A percentile compares a stretch with the other conserved stretches of the same genome.
phyloP scores from a whole-genome alignment of 352 stramenopile species.

The Plasmopara viticola region DNA sequence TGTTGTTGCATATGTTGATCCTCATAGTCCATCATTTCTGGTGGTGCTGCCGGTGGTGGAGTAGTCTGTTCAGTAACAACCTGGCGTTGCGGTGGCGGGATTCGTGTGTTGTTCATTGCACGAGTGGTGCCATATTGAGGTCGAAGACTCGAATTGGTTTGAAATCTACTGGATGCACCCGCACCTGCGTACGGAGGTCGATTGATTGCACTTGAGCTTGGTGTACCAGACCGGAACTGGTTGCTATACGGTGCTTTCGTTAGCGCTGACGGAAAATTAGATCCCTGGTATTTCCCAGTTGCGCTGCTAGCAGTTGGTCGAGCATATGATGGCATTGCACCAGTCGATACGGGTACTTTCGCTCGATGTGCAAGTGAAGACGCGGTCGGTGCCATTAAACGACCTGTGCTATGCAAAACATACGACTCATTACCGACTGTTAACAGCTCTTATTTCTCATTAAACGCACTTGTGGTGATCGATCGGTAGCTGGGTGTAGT shows the following conservation, averaged over 20 bases:
- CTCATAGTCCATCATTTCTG: slow-evolving; percentile 27
- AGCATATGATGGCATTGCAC: slow-evolving; percentile 22
- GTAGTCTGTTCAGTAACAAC: slow-evolving; percentile 5
- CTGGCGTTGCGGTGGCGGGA: slow-evolving; percentile 9
- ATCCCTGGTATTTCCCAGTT: slow-evolving; percentile 18
- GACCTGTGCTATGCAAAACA: slow-evolving; percentile 9
- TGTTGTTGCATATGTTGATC: slow-evolving; percentile 17
- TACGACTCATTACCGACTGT: slow-evolving; percentile 1
- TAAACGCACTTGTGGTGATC: slow-evolving; percentile 18
- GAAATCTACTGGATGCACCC: slow-evolving; percentile 14
- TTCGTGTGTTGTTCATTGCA: slow-evolving; percentile 6
- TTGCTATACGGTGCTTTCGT: slow-evolving; percentile 21
- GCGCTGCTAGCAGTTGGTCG: slow-evolving; percentile 25
- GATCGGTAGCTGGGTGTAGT: slow-evolving; percentile 10
- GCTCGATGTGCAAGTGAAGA: slow-evolving; percentile 26
- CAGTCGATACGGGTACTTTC: slow-evolving; percentile 3
- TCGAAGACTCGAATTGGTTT: slow-evolving; percentile 8
- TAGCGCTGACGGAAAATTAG: slow-evolving; percentile 20
- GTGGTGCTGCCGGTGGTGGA: slow-evolving; percentile 20
- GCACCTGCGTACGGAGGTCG: slow-evolving; percentile 8
- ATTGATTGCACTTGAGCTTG: slow-evolving; percentile 2
- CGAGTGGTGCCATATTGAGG: slow-evolving; percentile 12
- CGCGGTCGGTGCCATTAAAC: slow-evolving; percentile 23
- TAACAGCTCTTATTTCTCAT: slow-evolving; percentile 6
- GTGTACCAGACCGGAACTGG: slow-evolving; percentile 17